Base-by-base conservation (phyloP, 306 rosid species). In the Mucuna pruriens region DNA sequence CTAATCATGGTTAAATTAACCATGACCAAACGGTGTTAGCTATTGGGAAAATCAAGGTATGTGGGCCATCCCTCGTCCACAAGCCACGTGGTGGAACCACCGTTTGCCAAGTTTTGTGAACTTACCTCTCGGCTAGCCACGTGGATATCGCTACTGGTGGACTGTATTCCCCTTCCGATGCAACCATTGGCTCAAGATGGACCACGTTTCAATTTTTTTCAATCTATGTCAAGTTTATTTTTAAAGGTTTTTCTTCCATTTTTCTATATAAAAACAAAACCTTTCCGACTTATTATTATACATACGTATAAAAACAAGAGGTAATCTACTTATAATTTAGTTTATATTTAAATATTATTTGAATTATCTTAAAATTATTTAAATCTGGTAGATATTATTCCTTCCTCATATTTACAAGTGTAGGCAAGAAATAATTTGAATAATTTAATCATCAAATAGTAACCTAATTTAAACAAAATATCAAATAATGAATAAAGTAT, bases 11-110 rank as follows among this genome's bases (percentile, higher is more conserved):
- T 85, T 89, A 77, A 80, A 55, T 19, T 38, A 70, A 80, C 85
- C 74, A 2, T 23, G 15, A 11, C 3, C 54, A 60, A 61, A 85
- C 89, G 85, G 82, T 57, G 89, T 81, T 71, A 68, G 25, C 4
- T 20, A 29, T 11, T 1, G 80, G 63, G 45, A 3, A 61, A 34
- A 16, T 33, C 19, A 9, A 48, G 15, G 51, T 5, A 16, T 48
- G 74, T n/a, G 69, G 68, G 33, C 39, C 78, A 15, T 20, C n/a
- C 11, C 7, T 60, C 44, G 6, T 40, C 1, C 55, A 55, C 0
- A 4, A 15, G 64, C 84, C 90, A 85, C 90, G 88, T 88, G 96
- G 88, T 62, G 77, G 60, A 74, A 34, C 69, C 36, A 2, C 2
- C 5, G 57, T 7, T 11, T 73, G 85, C 90, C 88, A 89, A 57